Evolutionary conservation across 2,329 filamentous ascomycete species (phyloP).

Genomic region (Penicillium brasilianum): DNA sequence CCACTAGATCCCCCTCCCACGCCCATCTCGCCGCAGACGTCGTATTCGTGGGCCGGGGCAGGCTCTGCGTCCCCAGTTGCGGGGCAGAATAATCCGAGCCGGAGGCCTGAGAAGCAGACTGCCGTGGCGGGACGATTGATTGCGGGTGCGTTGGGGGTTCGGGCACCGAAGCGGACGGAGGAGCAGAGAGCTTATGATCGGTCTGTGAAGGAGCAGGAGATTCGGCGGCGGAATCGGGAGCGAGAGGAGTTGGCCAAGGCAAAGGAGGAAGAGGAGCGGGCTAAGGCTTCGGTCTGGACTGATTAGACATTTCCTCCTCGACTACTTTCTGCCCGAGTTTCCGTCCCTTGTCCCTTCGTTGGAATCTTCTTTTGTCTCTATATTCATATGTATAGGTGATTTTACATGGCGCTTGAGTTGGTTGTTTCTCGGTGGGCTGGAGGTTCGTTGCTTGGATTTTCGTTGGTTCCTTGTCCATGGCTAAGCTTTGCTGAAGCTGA

Average conservation of each 20-base stretch:
- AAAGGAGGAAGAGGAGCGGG: slow-evolving; percentile 69
- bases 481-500: not conserved
- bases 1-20: slow-evolving; percentile 67
- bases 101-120: slow-evolving; percentile 86
- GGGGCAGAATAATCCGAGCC: slow-evolving; percentile 25
- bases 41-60: slow-evolving; percentile 27
- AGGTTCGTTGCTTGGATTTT: not conserved
- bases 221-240: slow-evolving; percentile 74
- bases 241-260: slow-evolving; percentile 67
- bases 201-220: slow-evolving; percentile 82
- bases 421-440: not conserved
- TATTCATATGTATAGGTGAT: slow-evolving; percentile 19
- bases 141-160: slow-evolving; percentile 81
- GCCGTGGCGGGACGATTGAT: slow-evolving; percentile 90
- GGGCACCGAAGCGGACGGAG: slow-evolving; percentile 79
- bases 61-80: slow-evolving; percentile 21
- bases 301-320: slow-evolving; percentile 46
- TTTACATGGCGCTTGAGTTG: slow-evolving; percentile 8
- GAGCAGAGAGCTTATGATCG: slow-evolving; percentile 88
- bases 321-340: not conserved
- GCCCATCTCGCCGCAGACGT: slow-evolving; percentile 61
- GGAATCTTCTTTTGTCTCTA: not conserved
- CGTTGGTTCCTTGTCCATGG: not conserved
- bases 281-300: slow-evolving; percentile 88
- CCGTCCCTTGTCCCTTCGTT: slow-evolving; percentile 2